phyloP scores from a whole-genome alignment of 1,139 yeast genomes.

The Zygoascus meyerae region DNA sequence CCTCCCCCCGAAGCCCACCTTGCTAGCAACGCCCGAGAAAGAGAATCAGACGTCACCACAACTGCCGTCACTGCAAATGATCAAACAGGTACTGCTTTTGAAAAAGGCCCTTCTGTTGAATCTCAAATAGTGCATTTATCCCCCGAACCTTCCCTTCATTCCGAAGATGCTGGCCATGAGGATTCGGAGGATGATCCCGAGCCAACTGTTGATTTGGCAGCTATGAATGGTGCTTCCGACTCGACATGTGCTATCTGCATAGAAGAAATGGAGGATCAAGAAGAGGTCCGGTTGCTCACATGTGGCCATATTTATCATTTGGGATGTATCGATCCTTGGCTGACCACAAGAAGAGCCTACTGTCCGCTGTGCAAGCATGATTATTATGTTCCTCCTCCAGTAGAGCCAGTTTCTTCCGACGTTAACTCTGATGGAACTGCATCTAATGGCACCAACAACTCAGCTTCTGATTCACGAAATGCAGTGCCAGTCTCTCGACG shows the following conservation, averaged over 20 bases:
- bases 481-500: conserved; percentile 2
- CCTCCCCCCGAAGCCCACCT: too few relatives aligned
- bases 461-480: not conserved
- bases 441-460: conserved; percentile 1
- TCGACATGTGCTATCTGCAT: conserved; percentile 82
- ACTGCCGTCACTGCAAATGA: not conserved
- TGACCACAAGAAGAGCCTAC: conserved; percentile 66
- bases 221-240: conserved; percentile 38
- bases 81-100: conserved; percentile 10
- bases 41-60: too few relatives aligned
- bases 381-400: conserved; percentile 28
- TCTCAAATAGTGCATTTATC: conserved; percentile 10
- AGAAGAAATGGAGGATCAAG: conserved; percentile 58
- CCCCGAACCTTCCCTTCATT: not conserved
- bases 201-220: conserved; percentile 10
- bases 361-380: conserved; percentile 77
- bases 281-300: conserved; percentile 61
- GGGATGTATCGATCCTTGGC: conserved; percentile 79
- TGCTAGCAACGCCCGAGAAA: too few relatives aligned
- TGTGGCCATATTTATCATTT: conserved; percentile 86
- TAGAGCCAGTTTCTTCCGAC: conserved; percentile 17
- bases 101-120: conserved; percentile 18
- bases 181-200: conserved; percentile 20
- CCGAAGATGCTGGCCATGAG: conserved; percentile 9
- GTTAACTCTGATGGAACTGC: conserved; percentile 5